A percentile compares a stretch with the other conserved stretches of the same genome.
phyloP scores from a whole-genome alignment of 1,284 basidiomycete genomes.

The Cystobasidium pallidum region DNA sequence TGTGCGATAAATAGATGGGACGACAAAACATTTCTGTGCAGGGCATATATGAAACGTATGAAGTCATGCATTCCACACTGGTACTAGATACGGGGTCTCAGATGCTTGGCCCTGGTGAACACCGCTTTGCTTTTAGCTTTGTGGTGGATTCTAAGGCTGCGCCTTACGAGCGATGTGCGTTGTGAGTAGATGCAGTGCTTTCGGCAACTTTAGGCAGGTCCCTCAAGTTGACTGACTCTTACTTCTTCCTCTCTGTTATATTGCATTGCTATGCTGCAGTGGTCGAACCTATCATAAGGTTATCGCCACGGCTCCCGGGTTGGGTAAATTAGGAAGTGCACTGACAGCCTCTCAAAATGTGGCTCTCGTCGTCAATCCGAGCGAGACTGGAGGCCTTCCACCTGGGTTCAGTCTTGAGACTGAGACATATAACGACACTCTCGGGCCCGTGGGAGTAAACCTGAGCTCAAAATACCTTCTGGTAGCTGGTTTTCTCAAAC shows the following conservation, averaged over 20 bases:
- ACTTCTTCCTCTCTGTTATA: neutral
- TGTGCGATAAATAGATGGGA: constrained; percentile 21
- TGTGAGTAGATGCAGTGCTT: no score
- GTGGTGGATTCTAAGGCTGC: constrained; percentile 26
- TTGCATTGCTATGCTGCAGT: constrained; percentile 7
- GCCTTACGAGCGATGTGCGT: constrained; percentile 34
- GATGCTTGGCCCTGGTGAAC: constrained; percentile 39
- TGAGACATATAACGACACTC: constrained; percentile 21
- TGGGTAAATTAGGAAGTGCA: constrained; percentile 35
- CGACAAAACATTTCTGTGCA: constrained; percentile 30
- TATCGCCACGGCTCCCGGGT: constrained; percentile 31
- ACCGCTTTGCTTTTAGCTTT: constrained; percentile 36
- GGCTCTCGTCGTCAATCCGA: constrained; percentile 29
- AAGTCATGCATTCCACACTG: constrained; percentile 19
- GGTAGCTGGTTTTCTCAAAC: constrained; percentile 33
- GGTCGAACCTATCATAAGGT: constrained; percentile 35
- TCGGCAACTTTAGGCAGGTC: no score
- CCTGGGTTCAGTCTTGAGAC: constrained; percentile 32
- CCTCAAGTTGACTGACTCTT: neutral
- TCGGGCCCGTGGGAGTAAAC: constrained; percentile 39
- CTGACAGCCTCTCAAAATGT: constrained; percentile 19
- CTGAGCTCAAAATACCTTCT: constrained; percentile 37
- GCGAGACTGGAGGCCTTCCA: constrained; percentile 31
- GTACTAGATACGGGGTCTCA: constrained; percentile 34
- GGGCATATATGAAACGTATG: constrained; percentile 33